These are phyloP conservation scores for Rhynchosporium graminicola DNA, from an alignment of 2,329 filamentous ascomycete genomes.

Conservation along the genomic window DNA sequence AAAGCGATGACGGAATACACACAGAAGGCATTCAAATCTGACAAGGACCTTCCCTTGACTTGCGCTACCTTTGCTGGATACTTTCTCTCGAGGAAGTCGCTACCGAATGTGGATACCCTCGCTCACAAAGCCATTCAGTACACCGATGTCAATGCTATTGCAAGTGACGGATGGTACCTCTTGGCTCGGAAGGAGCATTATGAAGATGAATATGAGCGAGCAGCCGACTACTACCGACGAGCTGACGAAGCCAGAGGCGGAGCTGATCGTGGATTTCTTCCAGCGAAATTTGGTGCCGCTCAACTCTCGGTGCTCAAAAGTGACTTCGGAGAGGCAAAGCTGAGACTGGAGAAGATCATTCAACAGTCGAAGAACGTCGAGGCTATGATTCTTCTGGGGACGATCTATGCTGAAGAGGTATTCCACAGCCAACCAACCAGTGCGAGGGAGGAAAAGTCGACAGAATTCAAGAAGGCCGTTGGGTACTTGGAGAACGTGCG, in stretches of 20 bases:
- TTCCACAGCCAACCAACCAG: constrained; percentile 74
- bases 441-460: constrained; percentile 81
- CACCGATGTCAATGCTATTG: constrained; percentile 94
- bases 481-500: constrained; percentile 81
- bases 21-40: constrained; percentile 88
- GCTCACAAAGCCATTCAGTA: constrained; percentile 92
- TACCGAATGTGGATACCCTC: constrained; percentile 79
- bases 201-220: constrained; percentile 70
- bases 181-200: constrained; percentile 91
- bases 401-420: constrained; percentile 90
- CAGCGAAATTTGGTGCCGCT: constrained; percentile 91
- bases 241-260: constrained; percentile 92
- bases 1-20: constrained; percentile 94
- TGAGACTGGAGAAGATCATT: constrained; percentile 90
- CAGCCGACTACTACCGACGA: constrained; percentile 82
- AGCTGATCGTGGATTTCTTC: constrained; percentile 85
- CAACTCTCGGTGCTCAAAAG: constrained; percentile 84
- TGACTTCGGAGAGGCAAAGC: constrained; percentile 88
- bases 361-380: constrained; percentile 82
- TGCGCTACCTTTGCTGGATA: constrained; percentile 90
- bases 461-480: constrained; percentile 84
- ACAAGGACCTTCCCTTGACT: constrained; percentile 86
- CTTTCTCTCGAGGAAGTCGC: constrained; percentile 80
- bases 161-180: constrained; percentile 96
- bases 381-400: constrained; percentile 88